Base-by-base conservation (phyloP, 306 rosid species). In the Medicago ruthenica region DNA sequence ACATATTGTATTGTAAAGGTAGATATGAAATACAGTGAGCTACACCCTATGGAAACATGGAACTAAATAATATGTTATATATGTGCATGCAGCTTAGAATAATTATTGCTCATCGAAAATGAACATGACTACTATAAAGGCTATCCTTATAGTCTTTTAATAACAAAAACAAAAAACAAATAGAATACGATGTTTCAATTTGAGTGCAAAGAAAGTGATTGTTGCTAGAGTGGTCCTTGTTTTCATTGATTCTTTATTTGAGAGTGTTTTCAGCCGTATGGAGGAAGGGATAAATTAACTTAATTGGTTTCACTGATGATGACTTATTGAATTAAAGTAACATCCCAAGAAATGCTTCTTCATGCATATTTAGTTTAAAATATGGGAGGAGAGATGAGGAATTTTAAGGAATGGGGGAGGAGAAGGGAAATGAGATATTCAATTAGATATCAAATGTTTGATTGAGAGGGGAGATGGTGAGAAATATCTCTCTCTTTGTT, bases 191-290 rank as follows among this genome's bases (percentile, higher is more conserved):
- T 50, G 77, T 42, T 75, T 31, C 41, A 51, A 55, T 53, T 62
- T 62, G 61, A 71, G 64, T 75, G 64, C 57, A 69, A 55, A 81
- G 70, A 78, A 78, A 69, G 74, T 76, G 69, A 63, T 10, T 24
- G 36, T 27, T 61, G 22, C 64, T 81, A 34, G 50, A 73, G 79
- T 76, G 81, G 85, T 81, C 81, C 85, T 76, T 65, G 65, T 44
- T 82, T 76, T 50, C 14, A 17, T 53, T 42, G 11, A 11, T 42
- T 45, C 51, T 12, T 45, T 45, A 45, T 45, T 45, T 15, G 5
- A 45, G 7, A 34, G 37, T 34, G 37, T 48, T 48, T 16, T 48
- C 54, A 48, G 54, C 7, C 17, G 54, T 45, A 45, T 47, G n/a
- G 53, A 4, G 53, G 53, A 47, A 47, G 37, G 62, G 61, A 10